Conservation (phyloP, 2,329 filamentous ascomycete genomes). For the Drechslerella stenobrocha region DNA sequence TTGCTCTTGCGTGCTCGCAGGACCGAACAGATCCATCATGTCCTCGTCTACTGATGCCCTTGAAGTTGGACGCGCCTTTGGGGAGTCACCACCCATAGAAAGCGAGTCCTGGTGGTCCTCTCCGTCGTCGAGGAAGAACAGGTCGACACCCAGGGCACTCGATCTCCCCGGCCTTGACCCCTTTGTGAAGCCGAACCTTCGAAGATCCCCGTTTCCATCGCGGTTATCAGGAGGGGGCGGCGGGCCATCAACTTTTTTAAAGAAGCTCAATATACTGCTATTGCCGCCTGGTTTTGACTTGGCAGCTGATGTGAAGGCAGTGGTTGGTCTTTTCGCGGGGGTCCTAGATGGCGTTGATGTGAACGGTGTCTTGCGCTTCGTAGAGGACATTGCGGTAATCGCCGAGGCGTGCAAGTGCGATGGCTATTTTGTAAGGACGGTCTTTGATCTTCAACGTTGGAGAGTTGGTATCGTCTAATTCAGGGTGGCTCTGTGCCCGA, state of each 20-base stretch:
- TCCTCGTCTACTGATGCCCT: slow-evolving; percentile 12
- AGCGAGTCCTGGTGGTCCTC: slow-evolving; percentile 2
- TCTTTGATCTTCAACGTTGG: too few relatives aligned
- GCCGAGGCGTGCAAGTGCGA: too few relatives aligned
- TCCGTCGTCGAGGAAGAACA: slow-evolving; percentile 35
- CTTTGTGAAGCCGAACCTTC: slow-evolving; percentile 43
- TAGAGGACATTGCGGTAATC: slow-evolving; percentile 29
- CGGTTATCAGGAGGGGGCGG: slow-evolving; percentile 24
- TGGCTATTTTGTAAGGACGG: too few relatives aligned
- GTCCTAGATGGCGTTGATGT: slow-evolving; percentile 22
- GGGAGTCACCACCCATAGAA: not conserved
- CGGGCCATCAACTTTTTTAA: slow-evolving; percentile 44
- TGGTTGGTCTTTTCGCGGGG: slow-evolving; percentile 25
- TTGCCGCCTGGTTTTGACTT: slow-evolving; percentile 23
- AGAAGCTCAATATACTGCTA: slow-evolving; percentile 43
- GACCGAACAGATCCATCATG: slow-evolving; percentile 42
- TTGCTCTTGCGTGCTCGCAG: slow-evolving; percentile 37
- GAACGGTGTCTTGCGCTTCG: slow-evolving; percentile 35
- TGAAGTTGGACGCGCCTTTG: not conserved
- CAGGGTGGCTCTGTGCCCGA: too few relatives aligned
- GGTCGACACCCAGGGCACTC: slow-evolving; percentile 28
- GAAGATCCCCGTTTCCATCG: slow-evolving; percentile 36
- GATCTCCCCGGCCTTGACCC: slow-evolving; percentile 22
- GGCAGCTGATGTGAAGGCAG: slow-evolving; percentile 5
- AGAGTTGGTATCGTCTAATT: too few relatives aligned